A percentile compares a stretch with the other conserved stretches of the same genome.
phyloP scores from a whole-genome alignment of 306 rosid species.

The Prinsepia uniflora region DNA sequence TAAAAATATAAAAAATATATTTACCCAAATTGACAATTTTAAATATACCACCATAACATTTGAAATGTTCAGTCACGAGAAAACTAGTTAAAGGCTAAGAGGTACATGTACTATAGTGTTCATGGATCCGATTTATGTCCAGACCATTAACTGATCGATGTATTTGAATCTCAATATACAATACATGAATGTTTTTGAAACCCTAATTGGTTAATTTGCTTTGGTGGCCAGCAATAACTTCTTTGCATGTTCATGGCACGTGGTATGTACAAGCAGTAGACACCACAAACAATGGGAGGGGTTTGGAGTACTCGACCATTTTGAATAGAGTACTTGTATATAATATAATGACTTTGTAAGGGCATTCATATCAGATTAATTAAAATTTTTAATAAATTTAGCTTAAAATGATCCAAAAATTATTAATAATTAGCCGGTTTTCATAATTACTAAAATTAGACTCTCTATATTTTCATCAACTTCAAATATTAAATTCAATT shows the following conservation, averaged over 20 bases:
- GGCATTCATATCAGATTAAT: no score
- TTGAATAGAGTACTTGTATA: background rate
- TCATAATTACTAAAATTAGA: no score
- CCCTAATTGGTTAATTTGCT: background rate
- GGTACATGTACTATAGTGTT: background rate
- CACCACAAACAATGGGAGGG: background rate
- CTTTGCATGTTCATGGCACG: conserved; percentile 21
- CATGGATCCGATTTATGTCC: background rate
- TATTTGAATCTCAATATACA: background rate
- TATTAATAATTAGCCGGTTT: no score
- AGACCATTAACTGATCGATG: background rate
- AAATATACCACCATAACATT: no score
- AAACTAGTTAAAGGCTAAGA: background rate
- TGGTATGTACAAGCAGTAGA: conserved; percentile 8
- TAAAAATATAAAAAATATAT: no score
- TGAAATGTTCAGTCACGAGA: no score
- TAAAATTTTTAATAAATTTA: no score
- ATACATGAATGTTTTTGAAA: background rate
- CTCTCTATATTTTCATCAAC: no score
- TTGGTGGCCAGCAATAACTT: background rate
- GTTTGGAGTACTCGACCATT: background rate
- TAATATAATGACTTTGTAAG: no score
- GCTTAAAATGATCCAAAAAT: no score
- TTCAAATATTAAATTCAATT: no score
- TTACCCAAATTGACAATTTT: no score